Evolutionary conservation across 2,329 filamentous ascomycete species (phyloP), one percentile per base, ranked within the genome.

Genomic region (Epichloe hybrida): DNA sequence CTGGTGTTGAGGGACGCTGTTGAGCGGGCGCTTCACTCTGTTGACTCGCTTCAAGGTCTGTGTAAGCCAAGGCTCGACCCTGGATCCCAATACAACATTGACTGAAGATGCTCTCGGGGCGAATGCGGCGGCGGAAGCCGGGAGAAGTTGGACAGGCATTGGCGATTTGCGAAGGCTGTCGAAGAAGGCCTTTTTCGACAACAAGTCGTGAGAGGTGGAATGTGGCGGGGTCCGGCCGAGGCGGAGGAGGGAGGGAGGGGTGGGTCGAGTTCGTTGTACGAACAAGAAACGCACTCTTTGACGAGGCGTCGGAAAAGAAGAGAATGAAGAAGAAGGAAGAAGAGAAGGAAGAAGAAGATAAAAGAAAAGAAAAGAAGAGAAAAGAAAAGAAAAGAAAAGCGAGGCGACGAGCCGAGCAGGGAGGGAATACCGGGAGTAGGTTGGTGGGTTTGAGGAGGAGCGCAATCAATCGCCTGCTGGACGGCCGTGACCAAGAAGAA

Each of bases 11-110:
- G 88, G 84, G 46, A 96, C 87, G 68, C 87, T 96, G 79, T 98
- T 98, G 69, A 97, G 80, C 54, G 93, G 91, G 61, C 93, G 86
- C 80, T 97, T 98, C 62, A 96, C 83, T 59, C 86, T 81, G 77
- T 95, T 97, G 73, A 96, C 89, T 68, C 93, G 84, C 79, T 97
- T 97, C 62, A 98, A 77, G 11, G 90, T 95, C 65, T 90, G 87
- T 37, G 93, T 98, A 69, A 97, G 79, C 93, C 93, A 98, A 53
- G 89, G 86, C 72, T 96, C 90, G 63, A 94, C 82, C 74, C 93
- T 95, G 66, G 84, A 85, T 64, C 84, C 86, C 62, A 98, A 76
- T 54, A 98, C 93, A 59, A 98, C 88, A 66, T 94, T 97, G 68
- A 95, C 91, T 27, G 88, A 89, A 46, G 88, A 88, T 53, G 80